Percentiles rank a stretch among this genome's conserved stretches.
These are phyloP conservation scores for Botrytis cinerea DNA, from an alignment of 2,329 filamentous ascomycete species.

Conservation along the genomic window DNA sequence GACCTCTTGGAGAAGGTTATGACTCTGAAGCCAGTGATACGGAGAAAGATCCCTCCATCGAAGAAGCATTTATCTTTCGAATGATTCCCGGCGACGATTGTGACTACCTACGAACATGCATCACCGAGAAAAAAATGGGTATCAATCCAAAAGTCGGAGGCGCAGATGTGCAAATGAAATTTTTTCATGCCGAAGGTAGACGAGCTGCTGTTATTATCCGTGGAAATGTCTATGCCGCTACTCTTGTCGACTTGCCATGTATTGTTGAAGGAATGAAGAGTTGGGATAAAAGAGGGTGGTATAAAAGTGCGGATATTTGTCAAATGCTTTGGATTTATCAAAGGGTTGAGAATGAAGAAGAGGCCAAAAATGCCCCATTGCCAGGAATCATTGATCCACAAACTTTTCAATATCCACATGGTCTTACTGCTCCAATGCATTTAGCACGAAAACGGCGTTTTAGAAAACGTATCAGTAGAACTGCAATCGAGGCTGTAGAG, in stretches of 20 bases:
- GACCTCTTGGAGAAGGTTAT: slow-evolving; percentile 84
- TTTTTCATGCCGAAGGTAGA: slow-evolving; percentile 67
- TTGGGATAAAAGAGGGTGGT: slow-evolving; percentile 72
- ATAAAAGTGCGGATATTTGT: slow-evolving; percentile 72
- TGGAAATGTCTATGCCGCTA: slow-evolving; percentile 62
- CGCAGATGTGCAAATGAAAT: slow-evolving; percentile 77
- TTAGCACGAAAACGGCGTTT: slow-evolving; percentile 60
- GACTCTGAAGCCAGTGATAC: slow-evolving; percentile 94
- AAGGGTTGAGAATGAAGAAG: slow-evolving; percentile 54
- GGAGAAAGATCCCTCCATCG: slow-evolving; percentile 83
- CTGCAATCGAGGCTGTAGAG: slow-evolving; percentile 58
- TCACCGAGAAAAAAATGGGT: slow-evolving; percentile 78
- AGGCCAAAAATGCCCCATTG: slow-evolving; percentile 44
- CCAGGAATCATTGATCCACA: slow-evolving; percentile 39
- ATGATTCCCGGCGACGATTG: slow-evolving; percentile 86
- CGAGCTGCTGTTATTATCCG: slow-evolving; percentile 62
- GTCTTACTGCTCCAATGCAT: slow-evolving; percentile 61
- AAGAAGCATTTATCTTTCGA: slow-evolving; percentile 85
- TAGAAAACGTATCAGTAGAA: slow-evolving; percentile 56
- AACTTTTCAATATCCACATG: slow-evolving; percentile 50
- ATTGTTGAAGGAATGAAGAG: slow-evolving; percentile 74
- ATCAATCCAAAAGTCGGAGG: slow-evolving; percentile 61
- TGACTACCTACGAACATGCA: slow-evolving; percentile 75
- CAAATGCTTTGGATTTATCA: slow-evolving; percentile 72
- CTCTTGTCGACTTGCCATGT: slow-evolving; percentile 68